Conservation (phyloP, 345 rosid species). For the Brassica incana region DNA sequence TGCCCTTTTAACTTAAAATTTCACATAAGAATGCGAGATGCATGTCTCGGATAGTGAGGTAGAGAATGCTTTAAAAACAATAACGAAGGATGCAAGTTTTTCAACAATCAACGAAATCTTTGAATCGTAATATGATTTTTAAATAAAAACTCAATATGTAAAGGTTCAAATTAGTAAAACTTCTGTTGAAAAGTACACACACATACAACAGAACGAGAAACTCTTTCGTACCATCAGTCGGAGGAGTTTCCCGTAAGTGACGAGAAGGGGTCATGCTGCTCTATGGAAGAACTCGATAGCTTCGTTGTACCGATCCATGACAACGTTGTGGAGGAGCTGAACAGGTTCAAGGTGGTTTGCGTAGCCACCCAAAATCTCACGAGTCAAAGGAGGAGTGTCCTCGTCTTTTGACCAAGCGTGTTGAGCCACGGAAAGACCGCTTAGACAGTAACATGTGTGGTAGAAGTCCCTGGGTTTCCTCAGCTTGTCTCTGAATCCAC, state of each 20-base stretch:
- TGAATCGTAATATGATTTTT: not conserved
- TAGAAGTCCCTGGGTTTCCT: conserved; percentile 71
- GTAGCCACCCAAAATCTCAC: conserved; percentile 64
- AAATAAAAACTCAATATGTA: not conserved
- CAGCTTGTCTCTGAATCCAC: conserved; percentile 92
- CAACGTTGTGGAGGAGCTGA: conserved; percentile 75
- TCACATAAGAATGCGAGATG: not conserved
- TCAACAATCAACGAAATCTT: not conserved
- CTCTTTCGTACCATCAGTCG: not conserved
- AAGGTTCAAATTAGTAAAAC: conserved; percentile 11
- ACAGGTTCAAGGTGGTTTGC: conserved; percentile 77
- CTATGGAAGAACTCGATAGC: conserved; percentile 60
- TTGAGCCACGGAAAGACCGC: conserved; percentile 82
- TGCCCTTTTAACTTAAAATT: not conserved
- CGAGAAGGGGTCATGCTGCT: conserved; percentile 12
- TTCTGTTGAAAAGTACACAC: conserved; percentile 9
- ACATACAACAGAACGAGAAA: conserved; percentile 12
- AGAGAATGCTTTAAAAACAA: not conserved
- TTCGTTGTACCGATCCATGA: conserved; percentile 59
- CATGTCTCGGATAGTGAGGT: not conserved
- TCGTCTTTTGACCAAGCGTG: conserved; percentile 56
- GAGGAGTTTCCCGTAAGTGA: not conserved
- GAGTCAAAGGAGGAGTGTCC: conserved; percentile 57
- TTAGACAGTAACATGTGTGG: conserved; percentile 94
- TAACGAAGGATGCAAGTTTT: not conserved